Conservation (phyloP, 306 rosid species). For the Sicyos edulis region DNA sequence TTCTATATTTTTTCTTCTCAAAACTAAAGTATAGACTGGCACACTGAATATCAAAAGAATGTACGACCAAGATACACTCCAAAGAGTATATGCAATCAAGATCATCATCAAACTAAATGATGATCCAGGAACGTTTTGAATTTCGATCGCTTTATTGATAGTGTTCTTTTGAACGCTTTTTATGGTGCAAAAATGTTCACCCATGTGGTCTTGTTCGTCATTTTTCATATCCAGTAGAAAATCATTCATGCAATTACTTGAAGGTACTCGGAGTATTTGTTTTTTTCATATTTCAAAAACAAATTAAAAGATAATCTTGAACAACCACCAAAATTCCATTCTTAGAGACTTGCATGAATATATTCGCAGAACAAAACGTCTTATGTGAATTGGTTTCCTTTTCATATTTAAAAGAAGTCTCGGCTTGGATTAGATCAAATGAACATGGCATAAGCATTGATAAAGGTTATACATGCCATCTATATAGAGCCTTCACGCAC, state of each 20-base stretch:
- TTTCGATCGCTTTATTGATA: too few species aligned
- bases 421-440: neutral
- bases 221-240: too few species aligned
- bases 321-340: neutral
- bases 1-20: neutral
- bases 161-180: too few species aligned
- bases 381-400: neutral
- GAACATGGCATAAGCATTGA: neutral
- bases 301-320: neutral
- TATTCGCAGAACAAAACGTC: neutral
- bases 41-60: slow-evolving; percentile 8
- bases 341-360: neutral
- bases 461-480: neutral
- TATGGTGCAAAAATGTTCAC: too few species aligned
- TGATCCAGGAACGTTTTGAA: too few species aligned
- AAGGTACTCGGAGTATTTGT: too few species aligned
- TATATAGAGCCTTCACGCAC: neutral
- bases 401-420: neutral
- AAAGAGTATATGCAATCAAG: neutral
- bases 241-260: too few species aligned
- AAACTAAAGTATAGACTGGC: neutral
- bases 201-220: too few species aligned
- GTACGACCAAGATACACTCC: neutral
- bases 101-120: too few species aligned
- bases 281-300: neutral